Percentiles rank a stretch among this genome's conserved stretches.
Conservation (phyloP, 2,329 filamentous ascomycete genomes). For the Lecanicillium sp. region DNA sequence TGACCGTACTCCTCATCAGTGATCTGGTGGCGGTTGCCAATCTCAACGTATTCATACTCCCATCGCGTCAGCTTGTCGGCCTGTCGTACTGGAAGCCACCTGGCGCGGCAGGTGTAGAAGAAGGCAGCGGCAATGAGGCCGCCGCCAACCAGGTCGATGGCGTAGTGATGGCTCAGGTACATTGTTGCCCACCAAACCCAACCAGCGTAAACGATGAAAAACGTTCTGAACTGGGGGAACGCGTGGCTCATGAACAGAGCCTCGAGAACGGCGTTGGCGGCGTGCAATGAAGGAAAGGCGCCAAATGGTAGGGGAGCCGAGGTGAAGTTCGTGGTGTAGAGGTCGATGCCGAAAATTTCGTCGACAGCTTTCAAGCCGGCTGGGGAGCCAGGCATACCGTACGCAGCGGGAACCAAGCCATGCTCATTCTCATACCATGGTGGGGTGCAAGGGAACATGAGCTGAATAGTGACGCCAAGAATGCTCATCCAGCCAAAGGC, state of each 20-base stretch:
- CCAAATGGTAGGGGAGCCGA: slow-evolving; percentile 89
- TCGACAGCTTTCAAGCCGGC: slow-evolving; percentile 86
- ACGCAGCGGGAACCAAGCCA: slow-evolving; percentile 83
- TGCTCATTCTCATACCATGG: slow-evolving; percentile 97
- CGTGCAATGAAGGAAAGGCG: slow-evolving; percentile 89
- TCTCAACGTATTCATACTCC: slow-evolving; percentile 92
- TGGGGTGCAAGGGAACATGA: slow-evolving; percentile 86
- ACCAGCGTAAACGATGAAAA: slow-evolving; percentile 76
- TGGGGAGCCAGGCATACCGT: slow-evolving; percentile 82
- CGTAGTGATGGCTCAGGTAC: slow-evolving; percentile 97
- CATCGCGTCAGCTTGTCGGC: slow-evolving; percentile 80
- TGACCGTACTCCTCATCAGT: slow-evolving; percentile 39
- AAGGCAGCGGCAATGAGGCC: slow-evolving; percentile 69
- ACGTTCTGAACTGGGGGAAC: slow-evolving; percentile 73
- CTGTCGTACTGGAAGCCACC: slow-evolving; percentile 77
- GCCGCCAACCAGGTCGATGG: slow-evolving; percentile 83
- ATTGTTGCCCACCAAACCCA: slow-evolving; percentile 99
- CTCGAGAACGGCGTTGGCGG: slow-evolving; percentile 80
- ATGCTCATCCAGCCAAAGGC: slow-evolving; percentile 92
- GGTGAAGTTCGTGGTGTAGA: slow-evolving; percentile 89
- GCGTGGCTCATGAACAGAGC: slow-evolving; percentile 89
- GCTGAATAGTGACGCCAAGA: slow-evolving; percentile 76
- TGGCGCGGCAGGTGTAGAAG: slow-evolving; percentile 75
- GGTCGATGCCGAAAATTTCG: slow-evolving; percentile 78
- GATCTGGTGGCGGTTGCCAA: slow-evolving; percentile 52